phyloP scores from a whole-genome alignment of 2,329 filamentous ascomycete species.

The Scedosporium dehoogii region DNA sequence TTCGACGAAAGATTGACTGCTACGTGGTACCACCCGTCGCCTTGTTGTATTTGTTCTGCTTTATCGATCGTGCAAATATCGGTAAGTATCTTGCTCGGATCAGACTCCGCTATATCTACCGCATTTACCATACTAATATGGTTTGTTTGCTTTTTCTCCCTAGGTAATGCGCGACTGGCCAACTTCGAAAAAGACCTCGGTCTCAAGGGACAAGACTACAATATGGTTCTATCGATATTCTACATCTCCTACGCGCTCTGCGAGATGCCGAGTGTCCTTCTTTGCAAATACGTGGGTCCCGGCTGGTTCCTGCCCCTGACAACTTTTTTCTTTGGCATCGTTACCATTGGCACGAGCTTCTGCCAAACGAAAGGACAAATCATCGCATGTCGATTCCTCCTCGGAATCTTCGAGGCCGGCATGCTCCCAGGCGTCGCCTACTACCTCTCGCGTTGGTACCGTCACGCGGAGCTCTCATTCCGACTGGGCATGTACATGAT shows the following conservation, averaged over 20 bases:
- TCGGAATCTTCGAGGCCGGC: slow-evolving; percentile 62
- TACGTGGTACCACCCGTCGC: slow-evolving; percentile 52
- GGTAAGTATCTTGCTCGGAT: slow-evolving; percentile 26
- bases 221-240: slow-evolving; percentile 36
- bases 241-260: slow-evolving; percentile 43
- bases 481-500: slow-evolving; percentile 60
- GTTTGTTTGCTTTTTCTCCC: slow-evolving; percentile 24
- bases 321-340: slow-evolving; percentile 43
- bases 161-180: slow-evolving; percentile 25
- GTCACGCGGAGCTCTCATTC: slow-evolving; percentile 58
- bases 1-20: slow-evolving; percentile 51
- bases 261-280: slow-evolving; percentile 47
- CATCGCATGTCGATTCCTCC: slow-evolving; percentile 53
- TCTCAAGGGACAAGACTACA: slow-evolving; percentile 52
- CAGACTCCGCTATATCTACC: slow-evolving; percentile 38
- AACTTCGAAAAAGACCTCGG: slow-evolving; percentile 23
- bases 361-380: slow-evolving; percentile 38
- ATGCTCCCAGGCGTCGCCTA: slow-evolving; percentile 57
- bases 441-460: slow-evolving; percentile 69
- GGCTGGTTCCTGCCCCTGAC: slow-evolving; percentile 35
- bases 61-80: slow-evolving; percentile 43
- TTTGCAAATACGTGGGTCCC: slow-evolving; percentile 43
- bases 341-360: slow-evolving; percentile 34
- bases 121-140: too few relatives aligned
- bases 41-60: slow-evolving; percentile 55